A percentile compares a stretch with the other conserved stretches of the same genome.
Evolutionary conservation across 139 green algal species (phyloP).

Genomic region (Desmodesmus armatus): DNA sequence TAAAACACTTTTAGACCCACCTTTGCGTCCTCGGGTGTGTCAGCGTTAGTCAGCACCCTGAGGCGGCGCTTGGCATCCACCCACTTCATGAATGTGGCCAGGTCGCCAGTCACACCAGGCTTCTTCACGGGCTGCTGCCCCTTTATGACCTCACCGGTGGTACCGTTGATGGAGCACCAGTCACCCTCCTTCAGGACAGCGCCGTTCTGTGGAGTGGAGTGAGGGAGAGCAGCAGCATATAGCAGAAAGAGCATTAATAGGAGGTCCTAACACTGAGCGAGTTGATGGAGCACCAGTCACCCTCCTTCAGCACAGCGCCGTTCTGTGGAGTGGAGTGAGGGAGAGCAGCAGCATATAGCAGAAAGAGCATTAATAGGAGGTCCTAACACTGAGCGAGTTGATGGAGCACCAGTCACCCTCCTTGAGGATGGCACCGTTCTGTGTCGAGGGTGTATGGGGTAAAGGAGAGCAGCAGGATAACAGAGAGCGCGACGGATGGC

Average conservation of each 20-base stretch:
- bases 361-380: no score
- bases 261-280: no score
- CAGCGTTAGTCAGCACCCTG: slow-evolving; percentile 87
- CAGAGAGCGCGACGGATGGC: no score
- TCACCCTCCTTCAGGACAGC: slow-evolving; percentile 81
- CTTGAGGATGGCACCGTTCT: slow-evolving; percentile 55
- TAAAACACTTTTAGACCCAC: no score
- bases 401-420: slow-evolving; percentile 86
- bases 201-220: slow-evolving; percentile 28
- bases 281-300: slow-evolving; percentile 87
- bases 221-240: neutral
- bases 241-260: no score
- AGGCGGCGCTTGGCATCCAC: slow-evolving; percentile 77
- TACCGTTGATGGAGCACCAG: slow-evolving; percentile 84
- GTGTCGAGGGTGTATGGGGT: no score
- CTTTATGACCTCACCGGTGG: slow-evolving; percentile 81
- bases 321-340: slow-evolving; percentile 21
- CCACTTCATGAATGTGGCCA: slow-evolving; percentile 88
- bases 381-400: no score
- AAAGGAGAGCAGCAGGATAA: neutral
- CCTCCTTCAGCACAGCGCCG: slow-evolving; percentile 70
- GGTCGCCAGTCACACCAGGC: slow-evolving; percentile 63
- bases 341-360: neutral
- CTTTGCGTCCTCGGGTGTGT: slow-evolving; percentile 42
- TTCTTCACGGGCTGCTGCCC: slow-evolving; percentile 73